phyloP scores from a whole-genome alignment of 768 basidiomycete genomes.

The Rhizopogon roseolus region DNA sequence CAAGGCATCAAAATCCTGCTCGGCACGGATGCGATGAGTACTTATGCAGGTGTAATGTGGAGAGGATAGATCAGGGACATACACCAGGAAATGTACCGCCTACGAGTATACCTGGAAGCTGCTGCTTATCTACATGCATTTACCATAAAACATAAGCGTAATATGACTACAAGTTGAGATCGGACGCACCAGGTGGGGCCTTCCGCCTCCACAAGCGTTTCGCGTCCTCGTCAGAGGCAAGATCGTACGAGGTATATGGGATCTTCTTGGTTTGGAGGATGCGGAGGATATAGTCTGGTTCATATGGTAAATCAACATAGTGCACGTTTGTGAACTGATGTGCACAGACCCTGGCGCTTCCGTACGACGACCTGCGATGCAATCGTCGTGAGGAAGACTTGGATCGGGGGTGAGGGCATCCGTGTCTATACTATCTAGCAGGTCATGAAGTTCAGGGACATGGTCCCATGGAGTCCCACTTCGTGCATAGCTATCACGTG shows the following conservation, averaged over 20 bases:
- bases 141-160: slow-evolving; percentile 1
- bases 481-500: neutral
- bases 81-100: slow-evolving; percentile 77
- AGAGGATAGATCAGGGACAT: slow-evolving; percentile 25
- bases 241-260: slow-evolving; percentile 74
- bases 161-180: neutral
- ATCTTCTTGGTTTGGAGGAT: slow-evolving; percentile 86
- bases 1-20: slow-evolving; percentile 71
- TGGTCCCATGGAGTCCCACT: too few species aligned
- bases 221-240: slow-evolving; percentile 80
- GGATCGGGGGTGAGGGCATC: slow-evolving; percentile 82
- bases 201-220: slow-evolving; percentile 80
- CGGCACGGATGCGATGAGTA: slow-evolving; percentile 1
- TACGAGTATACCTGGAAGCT: slow-evolving; percentile 78
- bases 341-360: slow-evolving; percentile 65
- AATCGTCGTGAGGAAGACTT: slow-evolving; percentile 82
- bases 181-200: slow-evolving; percentile 55
- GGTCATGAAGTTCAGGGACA: too few species aligned
- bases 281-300: slow-evolving; percentile 71
- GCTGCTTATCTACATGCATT: slow-evolving; percentile 63
- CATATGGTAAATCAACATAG: neutral
- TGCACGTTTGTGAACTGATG: neutral
- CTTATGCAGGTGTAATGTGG: neutral
- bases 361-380: slow-evolving; percentile 74
- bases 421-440: neutral